These are phyloP conservation scores for Ceriops tagal DNA, from an alignment of 345 rosid genomes.

Conservation along the genomic window DNA sequence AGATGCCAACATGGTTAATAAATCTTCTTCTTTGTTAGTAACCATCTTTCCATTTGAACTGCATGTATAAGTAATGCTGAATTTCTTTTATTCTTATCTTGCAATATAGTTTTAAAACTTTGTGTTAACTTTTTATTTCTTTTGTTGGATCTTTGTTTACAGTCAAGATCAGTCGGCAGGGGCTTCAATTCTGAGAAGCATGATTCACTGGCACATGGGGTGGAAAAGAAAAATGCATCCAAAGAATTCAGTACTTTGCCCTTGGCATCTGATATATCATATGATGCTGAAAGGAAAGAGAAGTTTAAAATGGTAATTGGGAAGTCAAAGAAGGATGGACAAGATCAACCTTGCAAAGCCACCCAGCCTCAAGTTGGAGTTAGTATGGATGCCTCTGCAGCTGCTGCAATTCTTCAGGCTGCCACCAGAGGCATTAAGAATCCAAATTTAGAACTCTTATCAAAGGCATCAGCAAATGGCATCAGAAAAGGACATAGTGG, in stretches of 20 bases:
- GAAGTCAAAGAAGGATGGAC: conserved; percentile 59
- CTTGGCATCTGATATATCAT: conserved; percentile 50
- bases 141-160: conserved; percentile 21
- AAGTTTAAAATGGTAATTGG: conserved; percentile 74
- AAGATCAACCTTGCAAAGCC: conserved; percentile 49
- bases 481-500: conserved; percentile 35
- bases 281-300: conserved; percentile 66
- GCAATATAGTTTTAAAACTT: background rate
- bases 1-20: no score
- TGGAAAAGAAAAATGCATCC: conserved; percentile 43
- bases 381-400: conserved; percentile 66
- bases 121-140: background rate
- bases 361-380: conserved; percentile 49
- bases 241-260: conserved; percentile 42
- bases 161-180: conserved; percentile 52
- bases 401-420: conserved; percentile 93
- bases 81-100: no score
- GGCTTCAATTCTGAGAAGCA: conserved; percentile 38
- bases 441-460: conserved; percentile 56
- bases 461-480: conserved; percentile 34
- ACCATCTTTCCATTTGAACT: no score
- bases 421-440: conserved; percentile 81
- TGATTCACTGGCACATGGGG: conserved; percentile 28
- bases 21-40: no score
- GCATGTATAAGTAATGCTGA: no score